phyloP scores from a whole-genome alignment of 78 protist genomes.

The Polysphondylium violaceum region DNA sequence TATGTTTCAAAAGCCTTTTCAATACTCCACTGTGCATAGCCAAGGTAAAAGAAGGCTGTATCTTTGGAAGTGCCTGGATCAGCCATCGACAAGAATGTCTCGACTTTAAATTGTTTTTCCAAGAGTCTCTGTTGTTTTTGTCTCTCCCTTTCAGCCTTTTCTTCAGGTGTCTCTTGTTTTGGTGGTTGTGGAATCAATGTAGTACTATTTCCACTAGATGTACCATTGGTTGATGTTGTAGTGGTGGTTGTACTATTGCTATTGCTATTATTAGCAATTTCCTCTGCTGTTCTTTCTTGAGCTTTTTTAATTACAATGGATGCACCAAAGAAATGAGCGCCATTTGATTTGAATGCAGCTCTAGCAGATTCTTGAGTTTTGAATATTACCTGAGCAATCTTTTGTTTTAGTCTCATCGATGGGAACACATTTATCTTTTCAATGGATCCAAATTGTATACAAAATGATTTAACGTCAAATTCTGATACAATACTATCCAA shows the following conservation, averaged over 20 bases:
- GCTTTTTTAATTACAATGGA: neutral
- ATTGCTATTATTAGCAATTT: neutral
- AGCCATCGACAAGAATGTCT: neutral
- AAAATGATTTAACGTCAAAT: constrained; percentile 24
- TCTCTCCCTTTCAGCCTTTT: constrained; percentile 11
- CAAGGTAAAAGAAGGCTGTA: constrained; percentile 31
- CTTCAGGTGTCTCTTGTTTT: neutral
- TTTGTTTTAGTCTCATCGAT: constrained; percentile 28
- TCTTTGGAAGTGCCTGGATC: constrained; percentile 31
- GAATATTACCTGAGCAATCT: neutral
- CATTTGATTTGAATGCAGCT: constrained; percentile 11
- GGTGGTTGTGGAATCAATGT: neutral
- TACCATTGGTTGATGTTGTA: neutral
- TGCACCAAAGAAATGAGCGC: constrained; percentile 49
- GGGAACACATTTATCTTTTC: neutral
- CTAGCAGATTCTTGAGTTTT: constrained; percentile 25
- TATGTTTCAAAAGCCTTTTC: constrained; percentile 41
- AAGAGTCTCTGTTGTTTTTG: constrained; percentile 11
- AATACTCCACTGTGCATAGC: constrained; percentile 45
- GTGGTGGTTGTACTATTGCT: neutral
- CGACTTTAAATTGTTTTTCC: neutral
- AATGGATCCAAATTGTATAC: constrained; percentile 9
- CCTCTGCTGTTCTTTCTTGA: neutral
- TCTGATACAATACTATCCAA: constrained; percentile 3
- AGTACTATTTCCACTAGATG: neutral